These are phyloP conservation scores for Botryosphaeria dothidea DNA, from an alignment of 2,329 filamentous ascomycete genomes.

Conservation along the genomic window DNA sequence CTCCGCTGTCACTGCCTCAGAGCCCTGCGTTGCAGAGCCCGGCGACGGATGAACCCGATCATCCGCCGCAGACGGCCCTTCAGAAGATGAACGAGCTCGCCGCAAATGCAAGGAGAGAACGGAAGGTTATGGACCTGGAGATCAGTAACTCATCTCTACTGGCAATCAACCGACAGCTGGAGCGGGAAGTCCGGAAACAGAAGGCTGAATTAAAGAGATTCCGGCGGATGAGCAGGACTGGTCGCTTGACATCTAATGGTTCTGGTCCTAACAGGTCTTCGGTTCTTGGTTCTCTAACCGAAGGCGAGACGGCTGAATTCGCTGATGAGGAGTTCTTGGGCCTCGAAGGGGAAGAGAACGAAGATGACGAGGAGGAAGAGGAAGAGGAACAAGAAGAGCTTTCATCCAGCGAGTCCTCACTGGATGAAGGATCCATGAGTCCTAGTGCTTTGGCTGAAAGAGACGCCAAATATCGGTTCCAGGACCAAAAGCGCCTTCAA, in stretches of 20 bases:
- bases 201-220: constrained; percentile 84
- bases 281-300: constrained; percentile 41
- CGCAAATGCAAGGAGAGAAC: constrained; percentile 83
- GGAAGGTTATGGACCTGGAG: constrained; percentile 93
- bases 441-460: constrained; percentile 43
- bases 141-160: constrained; percentile 95
- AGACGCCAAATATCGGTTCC: constrained; percentile 59
- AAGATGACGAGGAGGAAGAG: constrained; percentile 37
- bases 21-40: constrained; percentile 59
- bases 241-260: constrained; percentile 46
- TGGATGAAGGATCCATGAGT: constrained; percentile 52
- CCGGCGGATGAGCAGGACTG: constrained; percentile 80
- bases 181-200: constrained; percentile 88
- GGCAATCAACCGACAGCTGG: constrained; percentile 90
- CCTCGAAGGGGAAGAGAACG: constrained; percentile 35
- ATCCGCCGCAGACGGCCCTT: constrained; percentile 41
- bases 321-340: constrained; percentile 36
- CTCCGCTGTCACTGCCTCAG: constrained; percentile 38
- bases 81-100: constrained; percentile 74
- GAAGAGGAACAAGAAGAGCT: constrained; percentile 46
- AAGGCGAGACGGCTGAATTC: constrained; percentile 21
- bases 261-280: constrained; percentile 45
- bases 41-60: constrained; percentile 22
- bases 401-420: constrained; percentile 50
- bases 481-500: constrained; percentile 80